Conservation (phyloP, 768 basidiomycete genomes). For the Gloeopeniophorella convolvens region DNA sequence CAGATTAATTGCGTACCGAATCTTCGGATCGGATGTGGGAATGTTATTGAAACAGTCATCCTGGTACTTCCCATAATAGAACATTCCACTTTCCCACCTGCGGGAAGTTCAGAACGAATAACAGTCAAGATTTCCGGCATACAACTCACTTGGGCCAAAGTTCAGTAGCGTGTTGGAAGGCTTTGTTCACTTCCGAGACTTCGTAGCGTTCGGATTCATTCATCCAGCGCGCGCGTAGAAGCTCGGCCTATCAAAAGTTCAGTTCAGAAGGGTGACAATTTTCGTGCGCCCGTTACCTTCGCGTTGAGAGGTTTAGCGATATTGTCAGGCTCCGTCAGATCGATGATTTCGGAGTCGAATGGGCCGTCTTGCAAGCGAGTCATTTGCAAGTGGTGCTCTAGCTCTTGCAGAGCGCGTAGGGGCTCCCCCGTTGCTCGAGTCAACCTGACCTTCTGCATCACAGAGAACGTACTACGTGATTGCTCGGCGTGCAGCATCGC, state of each 20-base stretch:
- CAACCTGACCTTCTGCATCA: conserved; percentile 88
- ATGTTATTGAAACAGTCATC: conserved; percentile 67
- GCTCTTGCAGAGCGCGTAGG: conserved; percentile 77
- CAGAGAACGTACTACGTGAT: conserved; percentile 62
- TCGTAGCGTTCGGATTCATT: conserved; percentile 82
- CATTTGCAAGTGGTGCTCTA: conserved; percentile 65
- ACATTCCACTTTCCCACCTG: conserved; percentile 83
- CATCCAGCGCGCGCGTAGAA: conserved; percentile 89
- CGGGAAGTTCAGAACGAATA: background rate
- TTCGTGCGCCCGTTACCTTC: conserved; percentile 44
- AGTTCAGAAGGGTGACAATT: background rate
- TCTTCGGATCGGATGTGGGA: conserved; percentile 35
- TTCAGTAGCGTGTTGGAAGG: conserved; percentile 46
- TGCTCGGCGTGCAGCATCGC: conserved; percentile 88
- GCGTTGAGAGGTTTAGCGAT: conserved; percentile 52
- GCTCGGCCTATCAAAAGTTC: conserved; percentile 47
- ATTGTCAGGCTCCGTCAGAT: conserved; percentile 51
- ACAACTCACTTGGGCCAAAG: conserved; percentile 42
- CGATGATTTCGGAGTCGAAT: conserved; percentile 39
- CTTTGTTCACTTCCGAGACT: conserved; percentile 49
- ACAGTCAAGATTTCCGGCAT: background rate
- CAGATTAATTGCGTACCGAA: conserved; percentile 33
- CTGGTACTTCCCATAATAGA: conserved; percentile 83
- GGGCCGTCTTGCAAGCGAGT: conserved; percentile 5
- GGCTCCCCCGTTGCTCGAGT: conserved; percentile 73